These are phyloP conservation scores for Nannochloropsis salina DNA, from an alignment of 108 stramenopile genomes.

Conservation along the genomic window DNA sequence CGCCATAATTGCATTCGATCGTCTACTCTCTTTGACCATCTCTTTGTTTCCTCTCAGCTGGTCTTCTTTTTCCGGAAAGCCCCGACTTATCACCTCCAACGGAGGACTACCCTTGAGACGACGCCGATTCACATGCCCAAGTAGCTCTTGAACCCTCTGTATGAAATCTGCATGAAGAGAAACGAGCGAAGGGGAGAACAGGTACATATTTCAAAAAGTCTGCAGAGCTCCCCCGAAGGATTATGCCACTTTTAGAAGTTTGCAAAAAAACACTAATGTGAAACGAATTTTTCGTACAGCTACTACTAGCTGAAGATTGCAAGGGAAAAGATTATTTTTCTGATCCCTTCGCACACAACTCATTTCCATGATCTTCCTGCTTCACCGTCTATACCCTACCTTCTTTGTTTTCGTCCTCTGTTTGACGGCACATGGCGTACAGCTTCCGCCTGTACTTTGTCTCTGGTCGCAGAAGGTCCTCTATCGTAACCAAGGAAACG, in stretches of 20 bases:
- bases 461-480: neutral
- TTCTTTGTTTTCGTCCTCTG: neutral
- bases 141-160: neutral
- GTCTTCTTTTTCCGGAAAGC: no score
- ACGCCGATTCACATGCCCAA: neutral
- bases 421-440: constrained; percentile 30
- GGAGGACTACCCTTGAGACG: neutral
- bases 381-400: neutral
- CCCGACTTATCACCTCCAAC: neutral
- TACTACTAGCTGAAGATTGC: no score
- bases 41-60: neutral
- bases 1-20: neutral
- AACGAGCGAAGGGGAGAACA: neutral
- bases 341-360: neutral
- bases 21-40: neutral
- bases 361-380: neutral
- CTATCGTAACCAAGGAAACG: constrained; percentile 15
- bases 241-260: no score
- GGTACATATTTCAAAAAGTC: no score
- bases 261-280: no score
- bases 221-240: no score
- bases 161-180: neutral
- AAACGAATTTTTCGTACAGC: no score
- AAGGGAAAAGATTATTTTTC: no score
- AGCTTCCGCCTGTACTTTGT: constrained; percentile 37